A percentile compares a stretch with the other conserved stretches of the same genome.
These are phyloP conservation scores for Geotrichum restrictum DNA, from an alignment of 1,139 yeast species.

Conservation along the genomic window DNA sequence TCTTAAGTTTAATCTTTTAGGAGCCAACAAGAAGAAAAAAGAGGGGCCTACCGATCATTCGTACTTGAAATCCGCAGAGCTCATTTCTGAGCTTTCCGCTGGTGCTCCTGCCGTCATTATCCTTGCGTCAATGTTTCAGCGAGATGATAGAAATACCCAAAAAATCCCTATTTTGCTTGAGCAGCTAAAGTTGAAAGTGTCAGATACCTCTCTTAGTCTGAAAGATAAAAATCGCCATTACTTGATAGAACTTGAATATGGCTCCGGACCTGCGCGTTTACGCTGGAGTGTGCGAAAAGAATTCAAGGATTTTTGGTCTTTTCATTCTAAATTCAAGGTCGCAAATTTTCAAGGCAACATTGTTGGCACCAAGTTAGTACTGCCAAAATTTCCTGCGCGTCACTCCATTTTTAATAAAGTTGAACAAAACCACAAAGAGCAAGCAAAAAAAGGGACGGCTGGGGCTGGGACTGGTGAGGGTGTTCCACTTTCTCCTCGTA, in stretches of 20 bases:
- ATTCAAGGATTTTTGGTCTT: constrained; percentile 61
- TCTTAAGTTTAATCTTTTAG: constrained; percentile 29
- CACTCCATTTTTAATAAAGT: constrained; percentile 20
- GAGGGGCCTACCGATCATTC: constrained; percentile 30
- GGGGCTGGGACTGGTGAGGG: neutral
- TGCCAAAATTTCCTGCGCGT: constrained; percentile 37
- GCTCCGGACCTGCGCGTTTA: constrained; percentile 74
- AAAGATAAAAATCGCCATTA: constrained; percentile 53
- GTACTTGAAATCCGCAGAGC: constrained; percentile 54
- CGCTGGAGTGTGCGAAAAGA: constrained; percentile 78
- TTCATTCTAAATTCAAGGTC: constrained; percentile 66
- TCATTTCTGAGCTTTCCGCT: constrained; percentile 59
- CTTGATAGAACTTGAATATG: constrained; percentile 76
- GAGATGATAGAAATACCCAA: constrained; percentile 72
- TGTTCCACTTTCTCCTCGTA: neutral
- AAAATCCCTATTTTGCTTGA: constrained; percentile 80
- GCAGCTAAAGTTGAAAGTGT: constrained; percentile 62
- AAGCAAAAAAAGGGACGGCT: neutral
- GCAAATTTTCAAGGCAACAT: constrained; percentile 42
- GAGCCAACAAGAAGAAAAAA: constrained; percentile 30
- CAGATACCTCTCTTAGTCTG: constrained; percentile 46
- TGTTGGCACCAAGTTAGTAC: constrained; percentile 23
- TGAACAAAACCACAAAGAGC: constrained; percentile 10
- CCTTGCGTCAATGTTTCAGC: constrained; percentile 67
- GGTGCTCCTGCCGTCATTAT: constrained; percentile 81